phyloP scores from a whole-genome alignment of 192 early-diverging fungal genomes.

The Anaeromyces robustus region DNA sequence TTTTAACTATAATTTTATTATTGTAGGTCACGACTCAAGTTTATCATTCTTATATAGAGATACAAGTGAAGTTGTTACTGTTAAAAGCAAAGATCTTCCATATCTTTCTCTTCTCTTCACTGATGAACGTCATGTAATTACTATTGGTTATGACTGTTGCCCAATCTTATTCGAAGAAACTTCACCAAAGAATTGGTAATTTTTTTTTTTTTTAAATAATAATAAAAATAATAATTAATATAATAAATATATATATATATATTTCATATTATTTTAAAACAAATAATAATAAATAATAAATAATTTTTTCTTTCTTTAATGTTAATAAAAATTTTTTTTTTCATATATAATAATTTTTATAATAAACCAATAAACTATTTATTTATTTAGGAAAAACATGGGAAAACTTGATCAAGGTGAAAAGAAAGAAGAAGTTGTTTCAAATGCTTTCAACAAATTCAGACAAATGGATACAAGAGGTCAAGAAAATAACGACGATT shows the following conservation, averaged over 20 bases:
- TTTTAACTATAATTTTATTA: too few species aligned
- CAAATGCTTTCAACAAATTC: slow-evolving; percentile 68
- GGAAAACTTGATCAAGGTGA: slow-evolving; percentile 67
- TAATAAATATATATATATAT: too few species aligned
- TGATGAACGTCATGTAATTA: slow-evolving; percentile 61
- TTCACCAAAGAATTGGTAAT: slow-evolving; percentile 41
- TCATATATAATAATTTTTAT: too few species aligned
- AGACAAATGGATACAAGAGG: slow-evolving; percentile 79
- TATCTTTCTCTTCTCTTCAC: slow-evolving; percentile 62
- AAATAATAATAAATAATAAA: too few species aligned
- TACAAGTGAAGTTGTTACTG: slow-evolving; percentile 32
- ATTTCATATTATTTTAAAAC: too few species aligned
- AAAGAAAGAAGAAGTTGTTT: slow-evolving; percentile 29
- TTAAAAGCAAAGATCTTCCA: slow-evolving; percentile 54
- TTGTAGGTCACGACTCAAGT: slow-evolving; percentile 69
- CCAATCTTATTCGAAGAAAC: slow-evolving; percentile 61
- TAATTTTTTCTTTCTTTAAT: too few species aligned
- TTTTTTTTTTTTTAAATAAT: background rate
- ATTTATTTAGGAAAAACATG: slow-evolving; percentile 19
- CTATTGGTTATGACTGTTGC: slow-evolving; percentile 83
- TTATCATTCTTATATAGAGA: slow-evolving; percentile 60
- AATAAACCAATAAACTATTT: too few species aligned
- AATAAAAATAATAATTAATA: too few species aligned
- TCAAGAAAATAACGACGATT: slow-evolving; percentile 43
- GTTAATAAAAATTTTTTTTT: too few species aligned